Evolutionary conservation across 176 grass and related monocot species (phyloP), one percentile per base, ranked within the genome.

Genomic region (Bolboschoenus planiculmis): DNA sequence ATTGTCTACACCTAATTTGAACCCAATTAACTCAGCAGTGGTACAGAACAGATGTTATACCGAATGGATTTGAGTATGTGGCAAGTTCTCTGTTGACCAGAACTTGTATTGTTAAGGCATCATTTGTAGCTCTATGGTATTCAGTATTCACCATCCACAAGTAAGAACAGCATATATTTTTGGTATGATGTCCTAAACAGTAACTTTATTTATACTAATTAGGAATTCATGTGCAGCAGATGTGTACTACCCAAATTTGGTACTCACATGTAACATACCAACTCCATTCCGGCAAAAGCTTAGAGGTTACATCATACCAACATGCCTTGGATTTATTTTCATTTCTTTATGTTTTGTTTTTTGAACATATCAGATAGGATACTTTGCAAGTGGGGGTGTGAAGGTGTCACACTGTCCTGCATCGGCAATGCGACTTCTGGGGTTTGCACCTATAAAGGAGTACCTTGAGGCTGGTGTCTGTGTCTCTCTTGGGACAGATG

Each of bases 351-450:
- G 5, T 58, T 35, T 18, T 59, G 35, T 21, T 80, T 10, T 63
- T 40, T 81, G 21, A 43, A 43, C 33, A 61, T 81, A 10, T 65
- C 87, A 97, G 90, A 94, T 97, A 83, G 86, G 60, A 0, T 90
- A 90, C 78, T 94, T 97, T 86, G 87, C 92, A 74, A 94, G 86
- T 39, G 88, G 90, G 53, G 88, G 85, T 74, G 92, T 97, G 18
- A 97, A 97, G 85, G 92, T 97, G 83, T 97, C 95, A 88, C 95
- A 97, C 70, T 97, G 95, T 37, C 92, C 95, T 62, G 95, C 95
- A 57, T 87, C 95, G 40, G 92, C 95, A 33, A 97, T 97, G 95
- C 78, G 88, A 70, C 85, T 97, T 89, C 83, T 97, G 77, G 95
- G 95, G 34, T 97, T 97, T 75, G 90, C 95, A 87, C 95, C 92